A percentile compares a stretch with the other conserved stretches of the same genome.
phyloP scores from a whole-genome alignment of 2,329 filamentous ascomycete genomes.

The Pseudogymnoascus sp. region DNA sequence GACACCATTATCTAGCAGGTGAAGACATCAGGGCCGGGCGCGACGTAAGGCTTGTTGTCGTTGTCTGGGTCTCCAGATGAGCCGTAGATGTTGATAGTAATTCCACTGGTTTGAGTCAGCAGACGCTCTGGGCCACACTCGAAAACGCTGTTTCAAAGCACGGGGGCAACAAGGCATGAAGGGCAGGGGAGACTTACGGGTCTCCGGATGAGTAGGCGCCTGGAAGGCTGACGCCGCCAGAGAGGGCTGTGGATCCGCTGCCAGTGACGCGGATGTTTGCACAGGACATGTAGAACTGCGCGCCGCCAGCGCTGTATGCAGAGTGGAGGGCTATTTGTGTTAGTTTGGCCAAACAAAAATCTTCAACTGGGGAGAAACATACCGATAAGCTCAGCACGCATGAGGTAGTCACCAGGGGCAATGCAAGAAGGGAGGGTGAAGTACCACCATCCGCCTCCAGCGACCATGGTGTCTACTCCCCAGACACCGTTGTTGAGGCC shows the following conservation, averaged over 20 bases:
- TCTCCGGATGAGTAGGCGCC: constrained; percentile 39
- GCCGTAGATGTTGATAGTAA: constrained; percentile 29
- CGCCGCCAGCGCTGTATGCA: constrained; percentile 30
- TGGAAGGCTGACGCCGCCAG: constrained; percentile 35
- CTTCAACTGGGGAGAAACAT: constrained; percentile 38
- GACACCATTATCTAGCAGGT: constrained; percentile 14
- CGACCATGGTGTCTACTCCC: constrained; percentile 23
- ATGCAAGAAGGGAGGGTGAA: constrained; percentile 43
- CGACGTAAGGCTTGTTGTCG: constrained; percentile 35
- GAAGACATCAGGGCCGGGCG: constrained; percentile 32
- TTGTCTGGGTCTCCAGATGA: constrained; percentile 29
- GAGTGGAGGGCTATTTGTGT: constrained; percentile 23
- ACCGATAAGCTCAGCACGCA: constrained; percentile 45
- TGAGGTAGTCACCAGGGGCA: constrained; percentile 44
- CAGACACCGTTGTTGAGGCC: constrained; percentile 19
- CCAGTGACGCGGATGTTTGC: constrained; percentile 39
- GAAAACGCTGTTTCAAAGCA: neutral
- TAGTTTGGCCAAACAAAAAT: constrained; percentile 22
- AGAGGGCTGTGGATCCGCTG: constrained; percentile 34
- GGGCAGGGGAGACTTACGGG: constrained; percentile 32
- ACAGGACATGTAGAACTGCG: constrained; percentile 28
- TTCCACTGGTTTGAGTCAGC: constrained; percentile 26
- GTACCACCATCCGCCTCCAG: constrained; percentile 35
- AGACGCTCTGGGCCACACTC: neutral
- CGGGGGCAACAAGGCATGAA: neutral